These are phyloP conservation scores for Mycena olivaceomarginata DNA, from an alignment of 768 basidiomycete species.

Conservation along the genomic window DNA sequence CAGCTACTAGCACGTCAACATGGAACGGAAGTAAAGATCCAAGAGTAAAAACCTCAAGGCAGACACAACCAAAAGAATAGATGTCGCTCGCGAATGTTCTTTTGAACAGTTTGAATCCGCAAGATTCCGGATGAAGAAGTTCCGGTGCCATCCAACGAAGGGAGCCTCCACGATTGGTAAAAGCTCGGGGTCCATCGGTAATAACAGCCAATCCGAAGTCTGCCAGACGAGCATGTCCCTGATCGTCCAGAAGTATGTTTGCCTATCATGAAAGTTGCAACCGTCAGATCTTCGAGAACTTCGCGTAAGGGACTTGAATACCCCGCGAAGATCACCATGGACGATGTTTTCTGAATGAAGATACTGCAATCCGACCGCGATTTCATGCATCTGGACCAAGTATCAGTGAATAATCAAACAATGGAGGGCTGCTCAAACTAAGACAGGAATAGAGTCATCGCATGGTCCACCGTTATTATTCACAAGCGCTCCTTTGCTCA, in stretches of 20 bases:
- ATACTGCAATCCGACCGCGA: conserved; percentile 56
- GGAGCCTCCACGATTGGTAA: conserved; percentile 36
- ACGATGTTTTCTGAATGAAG: conserved; percentile 52
- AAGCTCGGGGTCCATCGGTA: conserved; percentile 25
- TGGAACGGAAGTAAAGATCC: background rate
- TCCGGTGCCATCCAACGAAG: conserved; percentile 42
- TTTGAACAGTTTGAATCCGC: too few species aligned
- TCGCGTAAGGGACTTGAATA: too few species aligned
- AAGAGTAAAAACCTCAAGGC: conserved; percentile 33
- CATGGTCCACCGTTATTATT: conserved; percentile 14
- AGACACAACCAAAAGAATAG: conserved; percentile 42
- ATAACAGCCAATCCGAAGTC: conserved; percentile 46
- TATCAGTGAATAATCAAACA: background rate
- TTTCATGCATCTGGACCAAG: conserved; percentile 54
- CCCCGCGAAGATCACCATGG: conserved; percentile 52
- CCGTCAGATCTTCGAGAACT: too few species aligned
- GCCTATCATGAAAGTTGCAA: too few species aligned
- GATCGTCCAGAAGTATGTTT: conserved; percentile 42
- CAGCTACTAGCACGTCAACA: conserved; percentile 6
- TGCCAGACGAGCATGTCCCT: conserved; percentile 37
- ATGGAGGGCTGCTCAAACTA: background rate
- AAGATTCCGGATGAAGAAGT: conserved; percentile 36
- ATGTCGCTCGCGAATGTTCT: conserved; percentile 36
- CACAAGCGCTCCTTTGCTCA: conserved; percentile 43
- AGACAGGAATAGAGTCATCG: background rate